Evolutionary conservation across 495 filamentous ascomycete species (phyloP).

Genomic region (Cairneyella variabilis): DNA sequence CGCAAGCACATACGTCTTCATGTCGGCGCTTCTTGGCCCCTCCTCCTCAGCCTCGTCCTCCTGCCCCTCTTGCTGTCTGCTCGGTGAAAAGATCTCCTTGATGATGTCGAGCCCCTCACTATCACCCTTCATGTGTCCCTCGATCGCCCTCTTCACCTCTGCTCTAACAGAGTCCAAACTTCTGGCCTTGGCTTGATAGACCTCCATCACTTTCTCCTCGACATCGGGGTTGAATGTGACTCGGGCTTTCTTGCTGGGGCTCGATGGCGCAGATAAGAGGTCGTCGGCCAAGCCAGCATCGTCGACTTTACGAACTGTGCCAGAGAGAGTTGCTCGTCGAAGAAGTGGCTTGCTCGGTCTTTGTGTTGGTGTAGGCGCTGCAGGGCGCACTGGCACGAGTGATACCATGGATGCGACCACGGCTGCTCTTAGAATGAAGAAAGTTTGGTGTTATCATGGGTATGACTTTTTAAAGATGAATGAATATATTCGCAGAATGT

Average conservation of each 20-base stretch:
- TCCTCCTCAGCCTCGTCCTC: slow-evolving; percentile 32
- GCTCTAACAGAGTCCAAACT: slow-evolving; percentile 53
- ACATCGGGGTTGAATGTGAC: slow-evolving; percentile 76
- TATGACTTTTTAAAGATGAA: background rate
- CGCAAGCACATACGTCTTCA: slow-evolving; percentile 73
- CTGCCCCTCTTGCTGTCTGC: slow-evolving; percentile 36
- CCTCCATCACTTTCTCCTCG: slow-evolving; percentile 54
- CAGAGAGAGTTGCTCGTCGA: slow-evolving; percentile 19
- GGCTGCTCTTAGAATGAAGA: background rate
- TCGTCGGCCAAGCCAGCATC: slow-evolving; percentile 40
- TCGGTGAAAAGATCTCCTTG: slow-evolving; percentile 60
- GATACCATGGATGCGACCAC: slow-evolving; percentile 21
- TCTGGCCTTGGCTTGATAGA: slow-evolving; percentile 30
- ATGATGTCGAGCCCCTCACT: slow-evolving; percentile 69
- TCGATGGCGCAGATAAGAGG: slow-evolving; percentile 42
- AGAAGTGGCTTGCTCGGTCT: slow-evolving; percentile 25
- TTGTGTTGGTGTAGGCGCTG: slow-evolving; percentile 1
- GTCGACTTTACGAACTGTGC: slow-evolving; percentile 27
- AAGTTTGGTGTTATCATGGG: slow-evolving; percentile 2
- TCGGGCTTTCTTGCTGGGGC: slow-evolving; percentile 51
- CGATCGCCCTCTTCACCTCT: slow-evolving; percentile 71
- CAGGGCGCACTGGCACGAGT: slow-evolving; percentile 13
- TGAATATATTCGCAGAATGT: no score
- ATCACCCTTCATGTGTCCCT: slow-evolving; percentile 61
- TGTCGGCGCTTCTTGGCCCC: slow-evolving; percentile 43